Evolutionary conservation across 352 stramenopile species (phyloP), one percentile per base, ranked within the genome.

Genomic region (Globisporangium recalcitrans): DNA sequence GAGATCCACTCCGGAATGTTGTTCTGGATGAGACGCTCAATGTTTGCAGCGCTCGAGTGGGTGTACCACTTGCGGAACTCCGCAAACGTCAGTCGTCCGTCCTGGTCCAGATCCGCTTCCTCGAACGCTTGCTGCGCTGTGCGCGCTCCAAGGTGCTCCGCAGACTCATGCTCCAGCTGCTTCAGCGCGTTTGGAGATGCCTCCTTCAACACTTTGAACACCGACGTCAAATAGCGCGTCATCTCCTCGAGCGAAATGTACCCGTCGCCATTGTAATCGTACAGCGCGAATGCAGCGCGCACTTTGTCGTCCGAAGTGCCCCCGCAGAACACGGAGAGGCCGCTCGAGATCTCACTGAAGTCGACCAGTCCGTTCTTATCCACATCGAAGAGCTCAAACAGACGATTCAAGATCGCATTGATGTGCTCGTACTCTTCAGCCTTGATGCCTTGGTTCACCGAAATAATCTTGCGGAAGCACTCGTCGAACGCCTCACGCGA

Each of bases 41-140:
- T 88, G 53, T 87, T 88, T 4, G 82, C 84, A 4, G 77, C 82
- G 63, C 69, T 93, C 19, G 79, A 90, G 38, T 72, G 72, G 22
- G 77, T 82, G 58, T 93, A 96, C 88, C 88, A 96, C 24, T 82
- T 71, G 16, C 82, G 78, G 51, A 96, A 97, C 46, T 94, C 85
- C 0, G 63, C 56, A 53, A 92, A 92, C 21, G 75, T 91, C 34
- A 95, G 70, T 1, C 80, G 77, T 9, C 75, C 75, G 54, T 96
- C 83, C 13, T 75, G 67, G 49, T 93, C 78, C 0, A 86, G 44
- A 38, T 93, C 87, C 4, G 83, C 84, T 62, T 93, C 81, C 9
- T 58, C 52, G 54, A 96, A 96, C 29, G 85, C 85, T 49, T 95
- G 80, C 11, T 76, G 62, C 6, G 85, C 87, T 38, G 85, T 96